Percentiles rank a stretch among this genome's conserved stretches.
These are phyloP conservation scores for Eutrema heterophyllum DNA, from an alignment of 345 rosid species.

Conservation along the genomic window DNA sequence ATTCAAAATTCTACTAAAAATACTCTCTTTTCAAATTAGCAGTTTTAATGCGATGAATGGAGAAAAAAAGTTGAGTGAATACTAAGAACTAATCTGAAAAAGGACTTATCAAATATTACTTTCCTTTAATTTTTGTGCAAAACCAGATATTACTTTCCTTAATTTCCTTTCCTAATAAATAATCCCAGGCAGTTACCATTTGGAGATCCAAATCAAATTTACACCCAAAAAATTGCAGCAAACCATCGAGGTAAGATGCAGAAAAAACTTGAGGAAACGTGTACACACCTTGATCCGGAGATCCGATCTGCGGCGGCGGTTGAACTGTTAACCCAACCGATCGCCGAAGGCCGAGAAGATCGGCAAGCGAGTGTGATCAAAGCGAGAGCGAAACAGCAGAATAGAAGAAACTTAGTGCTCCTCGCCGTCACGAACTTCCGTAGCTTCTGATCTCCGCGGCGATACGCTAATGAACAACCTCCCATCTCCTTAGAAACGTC, in stretches of 20 bases:
- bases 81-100: too few species aligned
- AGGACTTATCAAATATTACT: background rate
- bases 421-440: constrained; percentile 56
- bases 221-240: background rate
- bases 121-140: background rate
- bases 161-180: background rate
- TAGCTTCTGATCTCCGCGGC: constrained; percentile 59
- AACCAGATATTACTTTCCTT: background rate
- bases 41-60: background rate
- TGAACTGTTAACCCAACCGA: constrained; percentile 36
- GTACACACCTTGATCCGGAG: constrained; percentile 48
- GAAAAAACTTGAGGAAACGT: background rate
- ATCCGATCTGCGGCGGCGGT: constrained; percentile 36
- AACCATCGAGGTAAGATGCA: background rate
- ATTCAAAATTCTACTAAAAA: background rate
- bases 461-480: constrained; percentile 50
- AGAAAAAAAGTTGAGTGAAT: too few species aligned
- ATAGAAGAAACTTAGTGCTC: constrained; percentile 63
- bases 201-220: constrained; percentile 15
- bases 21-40: background rate
- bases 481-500: constrained; percentile 47
- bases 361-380: constrained; percentile 44
- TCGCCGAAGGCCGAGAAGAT: constrained; percentile 31
- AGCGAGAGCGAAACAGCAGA: constrained; percentile 44
- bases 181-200: constrained; percentile 14